These are phyloP conservation scores for Trichoderma semiorbis DNA, from an alignment of 2,329 filamentous ascomycete genomes.

Conservation along the genomic window DNA sequence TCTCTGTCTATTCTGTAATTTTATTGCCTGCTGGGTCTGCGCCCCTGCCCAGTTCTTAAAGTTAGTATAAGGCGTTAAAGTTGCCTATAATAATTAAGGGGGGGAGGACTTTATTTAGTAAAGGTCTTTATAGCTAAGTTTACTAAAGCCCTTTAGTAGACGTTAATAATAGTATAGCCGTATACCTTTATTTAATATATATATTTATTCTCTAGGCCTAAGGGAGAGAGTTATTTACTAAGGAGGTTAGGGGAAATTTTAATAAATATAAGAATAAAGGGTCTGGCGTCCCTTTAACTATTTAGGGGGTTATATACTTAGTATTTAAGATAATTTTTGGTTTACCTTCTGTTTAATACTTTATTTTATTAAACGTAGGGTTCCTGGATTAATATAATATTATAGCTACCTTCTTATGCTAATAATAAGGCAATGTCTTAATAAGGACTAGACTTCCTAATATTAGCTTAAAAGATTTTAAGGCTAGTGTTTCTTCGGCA, in stretches of 20 bases:
- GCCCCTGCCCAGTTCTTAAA: accelerated
- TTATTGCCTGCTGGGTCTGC: too few relatives aligned
- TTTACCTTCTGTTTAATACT: neutral
- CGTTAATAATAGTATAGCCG: neutral
- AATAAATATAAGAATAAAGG: neutral
- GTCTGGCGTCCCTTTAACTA: neutral
- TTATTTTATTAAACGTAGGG: neutral
- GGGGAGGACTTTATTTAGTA: neutral
- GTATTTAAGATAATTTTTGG: neutral
- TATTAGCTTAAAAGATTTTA: neutral
- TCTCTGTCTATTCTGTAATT: too few relatives aligned
- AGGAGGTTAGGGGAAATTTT: neutral
- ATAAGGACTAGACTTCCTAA: neutral
- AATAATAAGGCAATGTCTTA: neutral
- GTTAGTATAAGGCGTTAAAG: neutral
- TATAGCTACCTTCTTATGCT: neutral
- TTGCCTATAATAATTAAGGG: neutral
- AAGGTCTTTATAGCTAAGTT: neutral
- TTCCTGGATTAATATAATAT: neutral
- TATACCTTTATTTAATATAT: neutral
- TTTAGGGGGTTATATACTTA: neutral
- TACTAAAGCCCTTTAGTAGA: neutral
- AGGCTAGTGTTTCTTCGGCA: neutral
- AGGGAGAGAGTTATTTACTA: neutral
- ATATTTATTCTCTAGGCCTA: neutral